These are phyloP conservation scores for Candida labiduridarum DNA, from an alignment of 1,139 yeast species.

Conservation along the genomic window DNA sequence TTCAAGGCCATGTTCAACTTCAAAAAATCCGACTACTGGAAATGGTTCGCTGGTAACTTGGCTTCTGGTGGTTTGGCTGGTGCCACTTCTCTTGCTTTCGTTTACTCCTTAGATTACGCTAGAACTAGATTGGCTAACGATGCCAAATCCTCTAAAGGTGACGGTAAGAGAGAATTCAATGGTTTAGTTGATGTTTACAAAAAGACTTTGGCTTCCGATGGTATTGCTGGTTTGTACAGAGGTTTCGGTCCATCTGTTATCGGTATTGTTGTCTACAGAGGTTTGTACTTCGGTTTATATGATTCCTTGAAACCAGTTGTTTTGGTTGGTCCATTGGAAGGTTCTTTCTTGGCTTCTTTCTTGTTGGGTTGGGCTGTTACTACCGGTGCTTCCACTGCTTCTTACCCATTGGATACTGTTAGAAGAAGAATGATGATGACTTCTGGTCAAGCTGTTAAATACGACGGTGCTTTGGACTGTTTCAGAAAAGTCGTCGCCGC, in stretches of 20 bases:
- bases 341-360: slow-evolving; percentile 58
- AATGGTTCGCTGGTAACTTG: slow-evolving; percentile 57
- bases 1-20: slow-evolving; percentile 54
- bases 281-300: slow-evolving; percentile 57
- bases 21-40: slow-evolving; percentile 55
- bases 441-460: slow-evolving; percentile 57
- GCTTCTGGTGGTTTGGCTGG: slow-evolving; percentile 61
- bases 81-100: slow-evolving; percentile 57
- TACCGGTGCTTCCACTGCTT: slow-evolving; percentile 57
- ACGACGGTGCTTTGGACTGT: slow-evolving; percentile 54
- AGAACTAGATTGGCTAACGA: slow-evolving; percentile 60
- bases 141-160: slow-evolving; percentile 52
- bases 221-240: slow-evolving; percentile 61
- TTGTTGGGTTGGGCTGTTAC: slow-evolving; percentile 58
- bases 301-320: slow-evolving; percentile 58
- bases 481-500: slow-evolving; percentile 53
- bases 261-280: slow-evolving; percentile 59
- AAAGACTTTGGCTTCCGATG: slow-evolving; percentile 56
- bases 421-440: slow-evolving; percentile 64
- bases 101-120: slow-evolving; percentile 57
- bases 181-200: slow-evolving; percentile 57
- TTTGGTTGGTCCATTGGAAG: slow-evolving; percentile 57
- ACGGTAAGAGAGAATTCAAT: slow-evolving; percentile 51
- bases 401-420: slow-evolving; percentile 57
- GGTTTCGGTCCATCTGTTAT: slow-evolving; percentile 59